A percentile compares a stretch with the other conserved stretches of the same genome.
Evolutionary conservation across 2,329 filamentous ascomycete genomes (phyloP).

Genomic region (Cucurbitaria berberidis): DNA sequence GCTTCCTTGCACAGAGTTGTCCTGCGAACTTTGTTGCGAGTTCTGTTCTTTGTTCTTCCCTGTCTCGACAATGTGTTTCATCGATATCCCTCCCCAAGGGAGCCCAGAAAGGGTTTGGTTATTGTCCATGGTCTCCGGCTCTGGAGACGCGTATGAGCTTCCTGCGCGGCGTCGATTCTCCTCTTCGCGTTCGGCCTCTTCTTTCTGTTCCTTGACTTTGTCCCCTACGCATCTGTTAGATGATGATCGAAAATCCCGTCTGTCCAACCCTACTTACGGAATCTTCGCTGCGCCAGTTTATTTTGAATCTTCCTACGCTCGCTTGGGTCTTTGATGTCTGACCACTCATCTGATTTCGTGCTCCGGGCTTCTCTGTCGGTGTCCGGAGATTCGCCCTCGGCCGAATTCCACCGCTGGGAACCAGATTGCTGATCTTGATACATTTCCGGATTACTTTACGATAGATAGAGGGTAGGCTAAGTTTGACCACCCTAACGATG

Average conservation of each 20-base stretch:
- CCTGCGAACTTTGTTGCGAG: constrained; percentile 49
- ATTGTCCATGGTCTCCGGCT: constrained; percentile 60
- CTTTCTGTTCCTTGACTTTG: constrained; percentile 71
- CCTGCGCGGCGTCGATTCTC: constrained; percentile 69
- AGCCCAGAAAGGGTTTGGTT: constrained; percentile 67
- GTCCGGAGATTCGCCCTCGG: constrained; percentile 19
- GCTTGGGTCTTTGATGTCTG: constrained; percentile 70
- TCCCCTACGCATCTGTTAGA: constrained; percentile 60
- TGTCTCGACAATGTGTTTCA: constrained; percentile 59
- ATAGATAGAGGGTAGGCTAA: not conserved
- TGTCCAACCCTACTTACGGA: constrained; percentile 61
- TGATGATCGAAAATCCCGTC: not conserved
- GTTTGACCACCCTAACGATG: not conserved
- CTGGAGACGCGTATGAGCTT: constrained; percentile 68
- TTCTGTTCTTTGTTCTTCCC: constrained; percentile 55
- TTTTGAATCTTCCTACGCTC: constrained; percentile 79
- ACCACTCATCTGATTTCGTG: constrained; percentile 66
- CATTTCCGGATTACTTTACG: constrained; percentile 18
- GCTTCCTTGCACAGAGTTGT: constrained; percentile 48
- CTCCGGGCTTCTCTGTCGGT: constrained; percentile 25
- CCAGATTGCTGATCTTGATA: constrained; percentile 26
- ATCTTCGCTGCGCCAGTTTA: constrained; percentile 76
- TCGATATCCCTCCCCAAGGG: constrained; percentile 73
- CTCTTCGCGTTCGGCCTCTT: constrained; percentile 67
- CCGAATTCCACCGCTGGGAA: constrained; percentile 21